Evolutionary conservation across 495 filamentous ascomycete genomes (phyloP), one percentile per base, ranked within the genome.

Genomic region (Aspergillus incahuasiensis): DNA sequence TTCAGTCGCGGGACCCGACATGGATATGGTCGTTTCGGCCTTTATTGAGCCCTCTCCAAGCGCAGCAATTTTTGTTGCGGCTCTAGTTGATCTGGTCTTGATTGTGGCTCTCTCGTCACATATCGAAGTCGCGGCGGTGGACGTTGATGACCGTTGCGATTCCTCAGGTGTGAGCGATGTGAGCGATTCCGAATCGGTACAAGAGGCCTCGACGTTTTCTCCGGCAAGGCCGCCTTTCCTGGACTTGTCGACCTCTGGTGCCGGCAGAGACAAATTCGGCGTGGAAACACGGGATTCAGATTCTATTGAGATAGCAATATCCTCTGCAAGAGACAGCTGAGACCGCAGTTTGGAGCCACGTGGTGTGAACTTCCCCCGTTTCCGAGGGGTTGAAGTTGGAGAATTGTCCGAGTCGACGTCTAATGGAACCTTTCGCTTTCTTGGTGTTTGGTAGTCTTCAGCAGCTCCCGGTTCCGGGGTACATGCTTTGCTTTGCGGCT

Each of bases 341-440:
- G 75, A 68, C 39, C 72, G 64, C 34, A 76, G 32, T 24, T 76
- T 78, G 3, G 75, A 78, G 15, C 52, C 62, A 42, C 71, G 72
- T 6, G 60, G 68, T 22, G 66, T 63, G 53, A 75, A 76, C 40
- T 74, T 75, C 21, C 58, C 49, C 20, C 68, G 55, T 51, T 75
- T 78, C 21, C 62, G 65, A 13, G 74, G 72, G 7, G 70, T 74
- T 6, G 64, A 69, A 13, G 55, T 55, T 25, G 62, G 59, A 0
- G 68, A 61, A 20, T 57, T 67, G 6, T 72, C 74, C 7, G 62
- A 67, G 6, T 80, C 76, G n/a, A 61, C 45, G 1, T 71, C 71
- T 0, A 65, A 61, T 11, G 62, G 70, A 6, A 65, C 65, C 50
- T 77, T 74, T 48, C 79, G 77, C 62, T 82, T 82, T 42, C 64